phyloP scores from a whole-genome alignment of 1,284 basidiomycete species.

The Earliella scabrosa region DNA sequence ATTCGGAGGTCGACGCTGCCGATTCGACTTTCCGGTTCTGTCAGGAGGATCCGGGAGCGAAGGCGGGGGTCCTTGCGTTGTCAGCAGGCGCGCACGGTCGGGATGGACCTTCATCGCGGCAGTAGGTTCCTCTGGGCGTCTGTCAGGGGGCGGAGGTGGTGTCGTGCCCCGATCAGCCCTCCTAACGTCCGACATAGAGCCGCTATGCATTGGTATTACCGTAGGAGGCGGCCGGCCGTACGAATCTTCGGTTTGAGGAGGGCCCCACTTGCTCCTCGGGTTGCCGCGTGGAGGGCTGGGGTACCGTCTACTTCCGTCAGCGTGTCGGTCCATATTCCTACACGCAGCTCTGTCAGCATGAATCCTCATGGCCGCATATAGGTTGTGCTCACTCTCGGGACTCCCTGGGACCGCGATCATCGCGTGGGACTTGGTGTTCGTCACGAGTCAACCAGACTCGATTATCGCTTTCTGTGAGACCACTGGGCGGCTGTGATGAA shows the following conservation, averaged over 20 bases:
- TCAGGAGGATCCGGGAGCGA: neutral
- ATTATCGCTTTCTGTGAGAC: neutral
- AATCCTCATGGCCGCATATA: neutral
- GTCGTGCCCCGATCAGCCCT: conserved; percentile 4
- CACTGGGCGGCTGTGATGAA: neutral
- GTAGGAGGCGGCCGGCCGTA: neutral
- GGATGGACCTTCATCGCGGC: conserved; percentile 19
- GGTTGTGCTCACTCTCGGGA: conserved; percentile 7
- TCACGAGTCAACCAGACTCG: conserved; percentile 27
- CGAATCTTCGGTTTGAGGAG: neutral
- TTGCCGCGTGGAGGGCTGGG: conserved; percentile 1
- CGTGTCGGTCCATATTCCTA: neutral
- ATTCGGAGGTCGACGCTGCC: conserved; percentile 16
- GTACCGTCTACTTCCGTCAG: neutral
- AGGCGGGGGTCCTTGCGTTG: neutral
- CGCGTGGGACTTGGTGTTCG: conserved; percentile 11
- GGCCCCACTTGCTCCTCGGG: neutral
- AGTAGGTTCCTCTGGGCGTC: conserved; percentile 8
- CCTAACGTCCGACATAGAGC: too few relatives aligned
- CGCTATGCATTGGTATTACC: conserved; percentile 2
- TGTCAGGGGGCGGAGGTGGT: conserved; percentile 10
- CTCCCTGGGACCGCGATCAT: conserved; percentile 1
- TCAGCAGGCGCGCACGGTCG: conserved; percentile 20
- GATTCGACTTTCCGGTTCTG: conserved; percentile 8
- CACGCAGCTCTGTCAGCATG: neutral